phyloP scores from a whole-genome alignment of 345 rosid species.

The Psidium guajava region DNA sequence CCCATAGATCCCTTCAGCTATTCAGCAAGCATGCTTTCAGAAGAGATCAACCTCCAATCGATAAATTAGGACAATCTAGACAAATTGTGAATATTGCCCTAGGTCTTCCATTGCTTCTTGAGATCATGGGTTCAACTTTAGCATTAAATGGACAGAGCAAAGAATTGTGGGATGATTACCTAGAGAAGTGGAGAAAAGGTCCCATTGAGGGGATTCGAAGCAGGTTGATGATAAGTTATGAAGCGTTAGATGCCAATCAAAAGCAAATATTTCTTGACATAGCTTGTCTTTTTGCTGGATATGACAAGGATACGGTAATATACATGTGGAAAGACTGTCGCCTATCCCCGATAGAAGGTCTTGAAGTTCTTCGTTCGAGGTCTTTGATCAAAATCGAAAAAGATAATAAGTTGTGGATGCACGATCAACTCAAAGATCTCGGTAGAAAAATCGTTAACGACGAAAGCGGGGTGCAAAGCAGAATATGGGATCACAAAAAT shows the following conservation, averaged over 20 bases:
- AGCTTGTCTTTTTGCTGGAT: not conserved
- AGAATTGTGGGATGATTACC: not conserved
- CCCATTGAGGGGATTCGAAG: not conserved
- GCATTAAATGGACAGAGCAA: not conserved
- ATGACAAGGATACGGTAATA: not conserved
- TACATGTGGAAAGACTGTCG: constrained; percentile 1
- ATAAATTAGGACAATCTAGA: not conserved
- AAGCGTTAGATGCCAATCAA: not conserved
- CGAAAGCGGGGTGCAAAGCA: not conserved
- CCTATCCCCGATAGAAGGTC: not conserved
- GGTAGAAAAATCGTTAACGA: not conserved
- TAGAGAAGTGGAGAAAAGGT: not conserved
- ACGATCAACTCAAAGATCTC: not conserved
- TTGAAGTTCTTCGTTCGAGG: not conserved
- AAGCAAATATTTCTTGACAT: constrained; percentile 1
- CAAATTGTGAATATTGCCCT: not conserved
- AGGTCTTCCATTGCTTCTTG: not conserved
- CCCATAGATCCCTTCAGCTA: not conserved
- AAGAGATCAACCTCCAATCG: not conserved
- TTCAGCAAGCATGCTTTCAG: not conserved
- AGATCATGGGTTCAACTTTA: not conserved
- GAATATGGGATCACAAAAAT: not conserved
- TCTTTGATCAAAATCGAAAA: not conserved
- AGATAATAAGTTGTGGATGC: not conserved
- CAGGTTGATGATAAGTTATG: not conserved